These are phyloP conservation scores for Moesziomyces sp. DNA, from an alignment of 1,284 basidiomycete genomes.

Conservation along the genomic window DNA sequence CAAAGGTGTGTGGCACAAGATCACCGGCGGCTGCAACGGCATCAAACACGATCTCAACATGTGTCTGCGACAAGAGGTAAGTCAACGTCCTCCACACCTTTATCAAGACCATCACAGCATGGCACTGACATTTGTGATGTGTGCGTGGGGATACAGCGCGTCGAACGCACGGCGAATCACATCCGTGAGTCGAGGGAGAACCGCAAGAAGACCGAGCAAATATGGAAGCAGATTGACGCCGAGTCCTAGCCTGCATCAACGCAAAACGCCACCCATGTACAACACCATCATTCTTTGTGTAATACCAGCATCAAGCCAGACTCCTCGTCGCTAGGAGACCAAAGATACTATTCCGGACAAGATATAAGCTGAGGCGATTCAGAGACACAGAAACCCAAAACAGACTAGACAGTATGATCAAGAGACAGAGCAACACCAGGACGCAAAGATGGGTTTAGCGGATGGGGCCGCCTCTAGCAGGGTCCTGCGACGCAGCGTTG, in stretches of 20 bases:
- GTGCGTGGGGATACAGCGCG: constrained; percentile 12
- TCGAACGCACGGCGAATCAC: constrained; percentile 41
- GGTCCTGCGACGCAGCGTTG: constrained; percentile 12
- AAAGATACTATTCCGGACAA: too few relatives aligned
- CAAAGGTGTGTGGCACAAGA: constrained; percentile 41
- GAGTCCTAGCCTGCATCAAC: constrained; percentile 17
- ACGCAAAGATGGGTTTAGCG: constrained; percentile 6
- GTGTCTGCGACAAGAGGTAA: constrained; percentile 54
- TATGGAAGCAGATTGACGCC: constrained; percentile 50
- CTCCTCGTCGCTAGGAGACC: background rate
- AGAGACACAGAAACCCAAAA: background rate
- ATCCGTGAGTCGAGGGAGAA: constrained; percentile 31
- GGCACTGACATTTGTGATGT: too few relatives aligned
- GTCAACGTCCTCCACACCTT: background rate
- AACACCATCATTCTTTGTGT: background rate
- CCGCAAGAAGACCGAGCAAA: constrained; percentile 45
- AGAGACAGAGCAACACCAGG: too few relatives aligned
- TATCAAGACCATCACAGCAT: too few relatives aligned
- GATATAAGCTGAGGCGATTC: too few relatives aligned
- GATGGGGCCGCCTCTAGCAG: constrained; percentile 37
- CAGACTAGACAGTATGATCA: background rate
- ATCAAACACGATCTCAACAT: constrained; percentile 57
- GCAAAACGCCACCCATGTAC: background rate
- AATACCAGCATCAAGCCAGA: too few relatives aligned
- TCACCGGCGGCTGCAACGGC: constrained; percentile 55